Base-by-base conservation (phyloP, 1,284 basidiomycete species). In the Melanopsichium pennsylvanicum region DNA sequence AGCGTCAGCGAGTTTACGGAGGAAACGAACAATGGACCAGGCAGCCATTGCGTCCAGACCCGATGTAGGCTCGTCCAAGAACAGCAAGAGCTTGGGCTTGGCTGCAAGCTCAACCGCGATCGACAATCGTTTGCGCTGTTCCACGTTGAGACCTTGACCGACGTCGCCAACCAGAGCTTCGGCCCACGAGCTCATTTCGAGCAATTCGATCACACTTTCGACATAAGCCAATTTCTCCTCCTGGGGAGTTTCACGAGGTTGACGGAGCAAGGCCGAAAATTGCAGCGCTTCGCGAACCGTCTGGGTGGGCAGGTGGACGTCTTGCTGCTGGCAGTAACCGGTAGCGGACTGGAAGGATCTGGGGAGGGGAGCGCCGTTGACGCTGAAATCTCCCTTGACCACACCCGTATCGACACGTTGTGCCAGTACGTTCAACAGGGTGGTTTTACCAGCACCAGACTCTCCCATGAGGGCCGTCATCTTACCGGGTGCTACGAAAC, bases 391-490 rank as follows among this genome's bases (percentile, higher is more conserved):
- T 18, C 75, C 75, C 4, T 51, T 39, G 13, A 77, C 57, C 5
- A 77, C 70, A 16, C 75, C 75, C 6, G 54, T 63, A 33, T 63
- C 60, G 2, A 43, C 49, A 7, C 75, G 71, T 37, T 77, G 66
- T 1, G 75, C 75, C 12, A 77, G 49, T 0, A 77, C 71, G 36
- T 77, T 71, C 37, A 77, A 64, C 34, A 77, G 45, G 3, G 75
- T 76, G 12, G 75, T 77, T 49, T 77, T 77, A 7, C 75, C 75
- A 2, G 76, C 76, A 35, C 76, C 76, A n/a, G 69, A 72, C 40
- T 68, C 69, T 26, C 76, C 76, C 76, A 78, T 78, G 6, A 78
- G 45, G 2, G 74, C 74, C 7, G 72, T 74, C 60, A 76, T 68
- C 41, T 69, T 70, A 9, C 74, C 74, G 1, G 74, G 74, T 5